phyloP scores from a whole-genome alignment of 176 grass and related monocot species.

The Urochloa ruziziensis region DNA sequence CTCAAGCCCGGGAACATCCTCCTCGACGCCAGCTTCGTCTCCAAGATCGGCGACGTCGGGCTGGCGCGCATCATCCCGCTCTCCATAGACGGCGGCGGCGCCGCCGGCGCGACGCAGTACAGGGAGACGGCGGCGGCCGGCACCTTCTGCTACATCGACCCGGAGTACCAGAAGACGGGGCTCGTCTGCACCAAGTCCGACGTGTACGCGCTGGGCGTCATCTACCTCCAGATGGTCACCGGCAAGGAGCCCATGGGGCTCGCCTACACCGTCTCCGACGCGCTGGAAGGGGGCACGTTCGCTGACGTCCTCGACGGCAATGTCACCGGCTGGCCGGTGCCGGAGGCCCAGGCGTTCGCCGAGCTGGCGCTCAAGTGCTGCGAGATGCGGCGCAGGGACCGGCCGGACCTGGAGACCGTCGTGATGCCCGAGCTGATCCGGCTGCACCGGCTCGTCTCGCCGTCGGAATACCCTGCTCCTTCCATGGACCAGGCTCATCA shows the following conservation, averaged over 20 bases:
- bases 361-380: slow-evolving; percentile 76
- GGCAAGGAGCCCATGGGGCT: slow-evolving; percentile 71
- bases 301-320: slow-evolving; percentile 48
- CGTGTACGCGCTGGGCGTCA: slow-evolving; percentile 77
- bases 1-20: slow-evolving; percentile 94
- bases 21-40: slow-evolving; percentile 45
- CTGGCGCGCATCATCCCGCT: slow-evolving; percentile 73
- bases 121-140: slow-evolving; percentile 70
- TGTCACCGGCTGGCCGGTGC: slow-evolving; percentile 58
- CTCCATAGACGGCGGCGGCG: slow-evolving; percentile 34
- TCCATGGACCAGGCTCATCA: slow-evolving; percentile 27
- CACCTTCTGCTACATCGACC: slow-evolving; percentile 96
- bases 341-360: slow-evolving; percentile 47
- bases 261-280: slow-evolving; percentile 53
- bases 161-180: slow-evolving; percentile 88
- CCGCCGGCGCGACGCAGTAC: slow-evolving; percentile 36
- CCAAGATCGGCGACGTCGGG: slow-evolving; percentile 82
- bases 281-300: slow-evolving; percentile 62
- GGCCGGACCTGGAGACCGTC: slow-evolving; percentile 59
- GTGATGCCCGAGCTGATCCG: slow-evolving; percentile 59
- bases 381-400: slow-evolving; percentile 68
- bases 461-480: not conserved
- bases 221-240: slow-evolving; percentile 79
- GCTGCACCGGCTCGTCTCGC: slow-evolving; percentile 44
- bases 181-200: slow-evolving; percentile 75